phyloP scores from a whole-genome alignment of 306 rosid genomes.

The Vigna reflexopilosa region DNA sequence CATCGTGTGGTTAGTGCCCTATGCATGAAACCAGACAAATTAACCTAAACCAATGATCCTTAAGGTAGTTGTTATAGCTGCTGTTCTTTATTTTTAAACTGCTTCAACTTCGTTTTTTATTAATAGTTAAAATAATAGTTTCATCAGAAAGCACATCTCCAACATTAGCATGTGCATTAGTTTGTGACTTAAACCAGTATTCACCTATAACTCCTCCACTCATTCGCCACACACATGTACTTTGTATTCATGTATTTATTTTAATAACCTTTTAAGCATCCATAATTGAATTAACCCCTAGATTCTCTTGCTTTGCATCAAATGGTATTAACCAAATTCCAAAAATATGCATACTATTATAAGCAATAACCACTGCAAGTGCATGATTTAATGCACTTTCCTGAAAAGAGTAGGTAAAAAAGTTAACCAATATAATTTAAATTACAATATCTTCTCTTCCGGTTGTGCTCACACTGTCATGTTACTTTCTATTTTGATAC shows the following conservation, averaged over 20 bases:
- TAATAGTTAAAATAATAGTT: neutral
- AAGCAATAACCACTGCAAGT: neutral
- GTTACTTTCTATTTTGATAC: no score
- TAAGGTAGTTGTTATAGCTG: slow-evolving; percentile 40
- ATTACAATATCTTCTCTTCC: neutral
- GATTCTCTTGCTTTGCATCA: neutral
- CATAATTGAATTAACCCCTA: neutral
- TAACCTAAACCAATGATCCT: slow-evolving; percentile 14
- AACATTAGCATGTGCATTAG: slow-evolving; percentile 3
- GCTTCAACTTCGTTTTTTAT: neutral
- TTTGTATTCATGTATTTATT: slow-evolving; percentile 1
- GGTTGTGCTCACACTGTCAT: neutral
- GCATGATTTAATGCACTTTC: neutral
- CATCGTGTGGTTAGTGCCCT: neutral
- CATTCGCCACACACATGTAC: neutral
- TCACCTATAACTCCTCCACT: neutral
- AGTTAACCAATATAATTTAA: neutral
- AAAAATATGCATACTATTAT: neutral
- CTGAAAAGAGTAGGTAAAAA: slow-evolving; percentile 8
- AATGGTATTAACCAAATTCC: neutral
- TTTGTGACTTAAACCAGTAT: slow-evolving; percentile 1
- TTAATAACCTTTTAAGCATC: neutral
- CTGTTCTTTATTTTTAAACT: no score
- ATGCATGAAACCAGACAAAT: neutral
- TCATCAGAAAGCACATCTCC: neutral